Base-by-base conservation (phyloP, 1,139 yeast genomes). In the Diutina ranongensis region DNA sequence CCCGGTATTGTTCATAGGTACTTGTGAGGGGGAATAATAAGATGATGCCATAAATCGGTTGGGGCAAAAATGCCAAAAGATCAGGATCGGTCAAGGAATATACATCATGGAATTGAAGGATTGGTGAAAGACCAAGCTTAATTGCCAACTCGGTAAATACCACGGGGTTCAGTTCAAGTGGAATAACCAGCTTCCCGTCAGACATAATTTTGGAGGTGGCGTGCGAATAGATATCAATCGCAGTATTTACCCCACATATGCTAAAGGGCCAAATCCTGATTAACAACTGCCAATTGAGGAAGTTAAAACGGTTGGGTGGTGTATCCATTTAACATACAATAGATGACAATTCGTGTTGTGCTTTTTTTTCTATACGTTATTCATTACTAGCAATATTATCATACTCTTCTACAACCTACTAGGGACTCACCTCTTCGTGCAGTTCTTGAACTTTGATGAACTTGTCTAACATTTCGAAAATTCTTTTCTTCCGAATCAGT, bases 141-240 rank as follows among this genome's bases (percentile, higher is more conserved):
- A 66, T 70, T 2, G 89, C 83, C 53, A 87, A 78, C 1, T 67
- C 68, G n/a, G 84, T 76, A 65, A 92, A 88, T 8, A 92, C 79
- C 18, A 73, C 82, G 0, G 98, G 98, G 55, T 88, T 87, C 13
- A 94, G 85, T 60, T 92, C 98, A 41, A 92, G 66, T 2, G 98
- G 97, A 13, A 87, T 81, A 36, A 87, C 89, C 42, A 25, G 32
- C 21, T 35, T 35, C 13, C n/a, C 13, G 13, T 36, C 40, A 36
- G 40, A 18, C 40, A 36, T 36, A 18, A 28, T 20, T 18, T 10
- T 8, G 18, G 20, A 18, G 38, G 28, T 25, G 28, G 28, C 28
- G 10, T 25, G 28, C 28, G 28, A 25, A 25, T 25, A n/a, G n/a
- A n/a, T n/a, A n/a, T n/a, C n/a, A n/a, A n/a, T n/a, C n/a, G n/a